phyloP scores from a whole-genome alignment of 331 rosid species.

The Prunus yedoensis region DNA sequence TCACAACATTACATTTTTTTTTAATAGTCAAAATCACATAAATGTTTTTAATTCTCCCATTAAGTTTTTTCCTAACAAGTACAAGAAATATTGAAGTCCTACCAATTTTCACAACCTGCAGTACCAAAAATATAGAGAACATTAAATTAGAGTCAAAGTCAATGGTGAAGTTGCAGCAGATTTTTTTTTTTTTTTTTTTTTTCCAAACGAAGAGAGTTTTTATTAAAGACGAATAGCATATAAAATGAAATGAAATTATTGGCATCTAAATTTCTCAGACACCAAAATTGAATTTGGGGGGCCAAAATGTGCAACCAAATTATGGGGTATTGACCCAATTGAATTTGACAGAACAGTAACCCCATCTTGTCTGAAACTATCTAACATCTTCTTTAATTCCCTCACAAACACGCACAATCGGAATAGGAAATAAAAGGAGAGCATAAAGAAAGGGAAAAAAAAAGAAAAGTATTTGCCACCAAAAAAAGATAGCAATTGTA shows the following conservation, averaged over 20 bases:
- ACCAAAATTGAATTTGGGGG: constrained; percentile 17
- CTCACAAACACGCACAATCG: constrained; percentile 3
- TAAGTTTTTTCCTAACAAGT: not conserved
- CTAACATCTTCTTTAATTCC: constrained; percentile 22
- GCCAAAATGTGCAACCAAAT: constrained; percentile 14
- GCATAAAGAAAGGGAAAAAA: not conserved
- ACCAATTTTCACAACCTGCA: not conserved
- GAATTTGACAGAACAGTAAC: constrained; percentile 14
- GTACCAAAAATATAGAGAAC: not conserved
- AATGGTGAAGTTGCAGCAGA: constrained; percentile 1
- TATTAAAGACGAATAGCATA: too few relatives aligned
- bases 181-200: too few relatives aligned
- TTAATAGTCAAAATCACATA: not conserved
- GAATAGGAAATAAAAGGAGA: not conserved
- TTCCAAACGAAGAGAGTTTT: too few relatives aligned
- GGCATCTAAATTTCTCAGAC: not conserved
- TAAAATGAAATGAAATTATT: not conserved
- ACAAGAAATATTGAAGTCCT: not conserved
- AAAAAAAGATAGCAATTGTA: constrained; percentile 30
- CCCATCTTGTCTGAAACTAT: constrained; percentile 31
- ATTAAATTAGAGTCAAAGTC: constrained; percentile 12
- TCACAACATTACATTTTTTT: not conserved
- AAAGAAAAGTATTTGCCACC: constrained; percentile 39
- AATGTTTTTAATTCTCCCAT: not conserved
- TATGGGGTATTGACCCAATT: constrained; percentile 19